These are phyloP conservation scores for Lactarius pseudohatsudake DNA, from an alignment of 768 basidiomycete genomes.

Conservation along the genomic window DNA sequence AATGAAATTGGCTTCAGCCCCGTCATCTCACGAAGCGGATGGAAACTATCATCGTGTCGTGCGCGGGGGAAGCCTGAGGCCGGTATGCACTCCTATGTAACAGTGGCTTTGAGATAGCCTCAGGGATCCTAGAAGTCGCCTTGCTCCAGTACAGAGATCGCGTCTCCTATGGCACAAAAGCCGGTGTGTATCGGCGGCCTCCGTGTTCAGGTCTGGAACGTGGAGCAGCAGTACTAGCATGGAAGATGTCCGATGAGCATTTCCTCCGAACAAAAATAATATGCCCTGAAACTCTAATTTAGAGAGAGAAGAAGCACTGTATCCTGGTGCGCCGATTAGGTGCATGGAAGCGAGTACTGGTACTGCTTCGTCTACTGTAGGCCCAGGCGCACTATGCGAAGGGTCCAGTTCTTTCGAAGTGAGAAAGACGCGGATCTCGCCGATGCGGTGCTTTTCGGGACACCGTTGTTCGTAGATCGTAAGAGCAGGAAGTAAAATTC, in stretches of 20 bases:
- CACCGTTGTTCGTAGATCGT: constrained; percentile 44
- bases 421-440: constrained; percentile 38
- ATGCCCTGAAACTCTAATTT: background rate
- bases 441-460: constrained; percentile 39
- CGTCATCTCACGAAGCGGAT: background rate
- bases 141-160: constrained; percentile 35
- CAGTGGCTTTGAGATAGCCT: constrained; percentile 18
- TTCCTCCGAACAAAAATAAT: constrained; percentile 34
- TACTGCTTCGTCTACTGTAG: constrained; percentile 40
- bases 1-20: background rate
- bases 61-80: too few relatives aligned
- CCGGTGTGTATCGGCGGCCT: constrained; percentile 37
- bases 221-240: constrained; percentile 31
- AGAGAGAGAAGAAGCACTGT: constrained; percentile 33
- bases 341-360: constrained; percentile 35
- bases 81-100: background rate
- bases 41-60: background rate
- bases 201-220: constrained; percentile 32
- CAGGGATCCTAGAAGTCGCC: constrained; percentile 42
- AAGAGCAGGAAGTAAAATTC: background rate
- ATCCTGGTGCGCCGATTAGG: constrained; percentile 33
- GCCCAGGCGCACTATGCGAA: constrained; percentile 42
- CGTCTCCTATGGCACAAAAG: constrained; percentile 41
- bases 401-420: constrained; percentile 34
- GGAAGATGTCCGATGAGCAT: constrained; percentile 39